These are phyloP conservation scores for Xylaria grammica DNA, from an alignment of 495 filamentous ascomycete species.

Conservation along the genomic window DNA sequence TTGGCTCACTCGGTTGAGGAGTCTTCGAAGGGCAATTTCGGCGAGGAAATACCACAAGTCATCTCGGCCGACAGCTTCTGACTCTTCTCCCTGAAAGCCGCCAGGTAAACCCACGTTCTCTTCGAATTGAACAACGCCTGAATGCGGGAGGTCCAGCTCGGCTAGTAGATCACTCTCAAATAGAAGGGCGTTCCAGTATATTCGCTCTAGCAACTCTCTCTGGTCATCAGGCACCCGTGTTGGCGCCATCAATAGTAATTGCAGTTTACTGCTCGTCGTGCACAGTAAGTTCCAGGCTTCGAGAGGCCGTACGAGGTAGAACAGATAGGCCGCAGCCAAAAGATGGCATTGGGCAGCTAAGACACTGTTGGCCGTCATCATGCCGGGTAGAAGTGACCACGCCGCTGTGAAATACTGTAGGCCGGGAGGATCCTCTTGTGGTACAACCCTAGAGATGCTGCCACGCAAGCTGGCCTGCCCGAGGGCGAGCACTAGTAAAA, in stretches of 20 bases:
- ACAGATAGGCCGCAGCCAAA: conserved; percentile 77
- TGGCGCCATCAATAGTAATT: conserved; percentile 73
- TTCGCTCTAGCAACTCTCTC: conserved; percentile 72
- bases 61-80: conserved; percentile 68
- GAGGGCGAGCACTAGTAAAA: conserved; percentile 77
- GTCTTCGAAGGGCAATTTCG: conserved; percentile 76
- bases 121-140: conserved; percentile 79
- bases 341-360: conserved; percentile 79
- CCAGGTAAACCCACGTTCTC: conserved; percentile 78
- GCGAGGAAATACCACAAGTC: conserved; percentile 86
- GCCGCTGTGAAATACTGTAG: conserved; percentile 79
- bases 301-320: conserved; percentile 79
- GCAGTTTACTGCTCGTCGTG: conserved; percentile 79
- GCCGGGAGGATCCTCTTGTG: conserved; percentile 75
- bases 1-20: conserved; percentile 80
- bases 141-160: conserved; percentile 81
- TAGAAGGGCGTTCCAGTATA: conserved; percentile 84
- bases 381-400: conserved; percentile 74
- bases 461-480: conserved; percentile 72
- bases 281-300: conserved; percentile 83
- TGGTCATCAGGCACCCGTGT: conserved; percentile 70
- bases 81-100: conserved; percentile 73
- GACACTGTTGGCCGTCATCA: conserved; percentile 80
- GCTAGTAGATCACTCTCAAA: conserved; percentile 83
- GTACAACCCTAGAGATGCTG: conserved; percentile 73